These are phyloP conservation scores for Aspergillus thermomutatus DNA, from an alignment of 2,329 filamentous ascomycete genomes.

Conservation along the genomic window DNA sequence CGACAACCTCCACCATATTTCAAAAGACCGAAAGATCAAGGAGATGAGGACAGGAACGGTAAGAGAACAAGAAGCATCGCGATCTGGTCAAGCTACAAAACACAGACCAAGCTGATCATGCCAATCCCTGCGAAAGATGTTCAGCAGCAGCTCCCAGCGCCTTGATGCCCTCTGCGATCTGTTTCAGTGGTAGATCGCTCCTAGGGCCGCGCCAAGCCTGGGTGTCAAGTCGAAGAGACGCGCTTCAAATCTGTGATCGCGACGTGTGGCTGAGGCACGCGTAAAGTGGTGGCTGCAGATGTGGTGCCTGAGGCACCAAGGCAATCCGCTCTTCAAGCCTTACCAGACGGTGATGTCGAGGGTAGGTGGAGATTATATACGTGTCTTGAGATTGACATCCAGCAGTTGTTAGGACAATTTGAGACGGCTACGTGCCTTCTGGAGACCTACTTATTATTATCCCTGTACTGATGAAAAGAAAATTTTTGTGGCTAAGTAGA, in stretches of 20 bases:
- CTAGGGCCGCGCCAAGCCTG: slow-evolving; percentile 19
- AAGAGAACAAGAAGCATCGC: slow-evolving; percentile 28
- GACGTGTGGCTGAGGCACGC: slow-evolving; percentile 26
- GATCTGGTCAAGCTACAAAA: slow-evolving; percentile 12
- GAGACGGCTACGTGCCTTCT: background rate
- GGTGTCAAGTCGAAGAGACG: slow-evolving; percentile 14
- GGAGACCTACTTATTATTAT: background rate
- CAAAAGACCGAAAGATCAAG: slow-evolving; percentile 14
- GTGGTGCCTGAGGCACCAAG: slow-evolving; percentile 23
- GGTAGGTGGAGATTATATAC: background rate
- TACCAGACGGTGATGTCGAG: background rate
- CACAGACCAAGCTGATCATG: slow-evolving; percentile 19
- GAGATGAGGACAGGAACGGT: slow-evolving; percentile 12
- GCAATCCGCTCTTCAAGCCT: background rate
- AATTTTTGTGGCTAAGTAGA: background rate
- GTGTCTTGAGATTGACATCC: background rate
- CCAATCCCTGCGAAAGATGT: slow-evolving; percentile 7
- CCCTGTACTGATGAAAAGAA: background rate
- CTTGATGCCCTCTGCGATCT: background rate
- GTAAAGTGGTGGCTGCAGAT: slow-evolving; percentile 33
- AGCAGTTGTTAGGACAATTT: background rate
- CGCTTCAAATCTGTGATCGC: slow-evolving; percentile 11
- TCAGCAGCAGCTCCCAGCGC: background rate
- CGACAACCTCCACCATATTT: slow-evolving; percentile 45
- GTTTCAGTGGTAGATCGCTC: background rate